These are phyloP conservation scores for Pyrus communis DNA, from an alignment of 306 rosid species.

Conservation along the genomic window DNA sequence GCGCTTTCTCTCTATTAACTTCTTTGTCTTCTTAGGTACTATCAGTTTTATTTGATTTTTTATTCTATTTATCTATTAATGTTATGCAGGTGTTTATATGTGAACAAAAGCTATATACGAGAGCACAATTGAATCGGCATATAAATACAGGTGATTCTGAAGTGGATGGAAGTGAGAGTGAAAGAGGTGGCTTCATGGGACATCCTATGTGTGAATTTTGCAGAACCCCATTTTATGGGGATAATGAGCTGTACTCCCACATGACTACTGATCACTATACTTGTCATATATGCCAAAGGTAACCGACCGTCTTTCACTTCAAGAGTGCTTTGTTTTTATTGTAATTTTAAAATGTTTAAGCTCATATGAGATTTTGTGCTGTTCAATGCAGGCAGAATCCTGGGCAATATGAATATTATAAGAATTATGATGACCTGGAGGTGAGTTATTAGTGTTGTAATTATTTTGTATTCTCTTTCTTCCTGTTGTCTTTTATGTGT, in stretches of 20 bases:
- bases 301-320: neutral
- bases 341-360: neutral
- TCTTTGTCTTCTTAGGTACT: neutral
- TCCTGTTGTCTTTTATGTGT: neutral
- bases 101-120: constrained; percentile 86
- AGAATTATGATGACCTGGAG: constrained; percentile 93
- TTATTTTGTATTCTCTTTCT: neutral
- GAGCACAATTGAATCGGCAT: constrained; percentile 78
- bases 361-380: neutral
- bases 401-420: constrained; percentile 76
- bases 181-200: constrained; percentile 95
- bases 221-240: constrained; percentile 80
- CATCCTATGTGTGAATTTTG: constrained; percentile 95
- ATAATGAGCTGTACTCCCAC: constrained; percentile 80
- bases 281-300: constrained; percentile 97
- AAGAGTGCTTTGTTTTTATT: neutral
- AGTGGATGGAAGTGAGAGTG: constrained; percentile 98
- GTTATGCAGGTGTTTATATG: constrained; percentile 65
- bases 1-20: neutral
- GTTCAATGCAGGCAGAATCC: constrained; percentile 71
- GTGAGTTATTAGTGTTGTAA: constrained; percentile 36
- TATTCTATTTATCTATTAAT: neutral
- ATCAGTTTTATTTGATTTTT: neutral
- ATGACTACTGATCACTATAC: constrained; percentile 93
- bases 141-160: constrained; percentile 74